Evolutionary conservation across 164 flowering plant genomes (phyloP), one percentile per base, ranked within the genome.

Genomic region (Nelumbo lutea): DNA sequence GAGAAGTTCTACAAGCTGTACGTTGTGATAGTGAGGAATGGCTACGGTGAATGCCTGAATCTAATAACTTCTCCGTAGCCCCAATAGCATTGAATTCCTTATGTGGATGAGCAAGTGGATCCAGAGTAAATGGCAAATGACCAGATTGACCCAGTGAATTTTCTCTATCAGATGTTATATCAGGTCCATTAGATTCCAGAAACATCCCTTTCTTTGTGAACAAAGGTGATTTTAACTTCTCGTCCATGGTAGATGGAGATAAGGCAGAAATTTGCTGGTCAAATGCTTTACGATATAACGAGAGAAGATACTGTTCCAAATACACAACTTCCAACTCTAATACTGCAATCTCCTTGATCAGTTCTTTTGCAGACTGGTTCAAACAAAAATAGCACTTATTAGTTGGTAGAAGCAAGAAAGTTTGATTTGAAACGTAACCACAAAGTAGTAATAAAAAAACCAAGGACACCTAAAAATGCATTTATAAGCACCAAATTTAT

Each of bases 301-400:
- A 84, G 27, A 95, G 89, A 70, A 95, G 93, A 82, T 88, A 83
- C 55, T 82, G 81, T 68, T 95, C 98, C 81, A 90, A 77, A 69
- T 88, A 75, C 67, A 65, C 67, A 43, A 91, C 85, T 86, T 95
- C 94, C 72, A 85, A 38, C 73, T 95, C 98, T 62, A 95, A 60
- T 15, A 81, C 76, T 39, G 95, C 85, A 52, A 90, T 86, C 70
- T 94, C 97, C 80, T 81, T 84, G 62, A 91, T 87, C 68, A 94
- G 83, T 62, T 89, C 87, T 72, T 82, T 78, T 3, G 89, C 85
- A 75, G 86, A 77, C 98, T 94, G 86, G 62, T 13, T 55, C 13
- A 53, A 67, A 62, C 5, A 39, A 43, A 72, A 53, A 10, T 40
- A 42, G 42, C 1, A 5, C 50, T 15, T 62, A 48, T 69, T 62